Conservation (phyloP, 2,329 filamentous ascomycete species). For the Fusarium pininemorale region DNA sequence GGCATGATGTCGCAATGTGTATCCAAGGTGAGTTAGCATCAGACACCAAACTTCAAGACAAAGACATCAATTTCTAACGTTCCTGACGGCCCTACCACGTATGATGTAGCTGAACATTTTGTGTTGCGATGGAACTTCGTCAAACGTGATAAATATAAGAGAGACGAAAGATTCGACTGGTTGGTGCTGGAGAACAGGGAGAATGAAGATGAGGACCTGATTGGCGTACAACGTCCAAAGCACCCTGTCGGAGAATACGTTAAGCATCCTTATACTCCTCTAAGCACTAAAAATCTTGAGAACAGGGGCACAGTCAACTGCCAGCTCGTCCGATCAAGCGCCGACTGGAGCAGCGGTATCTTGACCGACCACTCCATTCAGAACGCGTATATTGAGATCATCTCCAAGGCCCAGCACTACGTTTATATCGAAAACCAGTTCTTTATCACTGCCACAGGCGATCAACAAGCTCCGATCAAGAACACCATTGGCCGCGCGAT, state of each 20-base stretch:
- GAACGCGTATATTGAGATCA: constrained; percentile 86
- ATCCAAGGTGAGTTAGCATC: constrained; percentile 4
- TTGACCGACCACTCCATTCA: constrained; percentile 85
- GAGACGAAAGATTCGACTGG: constrained; percentile 85
- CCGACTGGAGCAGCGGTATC: constrained; percentile 94
- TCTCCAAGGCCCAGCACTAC: constrained; percentile 87
- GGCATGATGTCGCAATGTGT: constrained; percentile 82
- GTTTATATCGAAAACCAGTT: constrained; percentile 99
- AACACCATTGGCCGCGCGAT: constrained; percentile 91
- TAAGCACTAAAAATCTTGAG: constrained; percentile 71
- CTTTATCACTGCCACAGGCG: constrained; percentile 93
- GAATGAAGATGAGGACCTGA: constrained; percentile 82
- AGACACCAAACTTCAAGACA: background rate
- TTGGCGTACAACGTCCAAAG: constrained; percentile 88
- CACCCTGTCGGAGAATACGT: constrained; percentile 90
- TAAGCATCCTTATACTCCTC: constrained; percentile 77
- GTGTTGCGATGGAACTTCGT: constrained; percentile 95
- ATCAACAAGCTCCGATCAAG: constrained; percentile 84
- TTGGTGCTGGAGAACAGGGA: constrained; percentile 79
- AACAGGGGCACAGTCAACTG: constrained; percentile 79
- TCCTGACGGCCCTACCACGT: constrained; percentile 73
- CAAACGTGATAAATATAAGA: constrained; percentile 98
- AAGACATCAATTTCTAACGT: constrained; percentile 59
- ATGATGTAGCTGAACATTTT: constrained; percentile 96
- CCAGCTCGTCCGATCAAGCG: constrained; percentile 88